phyloP scores from a whole-genome alignment of 2,329 filamentous ascomycete species.

The Curvularia lunata region DNA sequence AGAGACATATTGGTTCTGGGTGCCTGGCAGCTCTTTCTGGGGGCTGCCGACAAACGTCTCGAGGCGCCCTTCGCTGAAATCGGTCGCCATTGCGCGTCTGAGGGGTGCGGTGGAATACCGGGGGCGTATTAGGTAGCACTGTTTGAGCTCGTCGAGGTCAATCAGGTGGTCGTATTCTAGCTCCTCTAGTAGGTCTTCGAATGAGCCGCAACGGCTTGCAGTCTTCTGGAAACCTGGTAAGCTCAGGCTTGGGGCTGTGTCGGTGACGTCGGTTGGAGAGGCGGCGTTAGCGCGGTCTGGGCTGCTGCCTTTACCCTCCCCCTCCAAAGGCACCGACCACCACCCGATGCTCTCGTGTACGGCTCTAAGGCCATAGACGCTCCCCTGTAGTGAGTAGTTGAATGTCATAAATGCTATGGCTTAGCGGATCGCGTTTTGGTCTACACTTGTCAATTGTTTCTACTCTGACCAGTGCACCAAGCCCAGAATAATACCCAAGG shows the following conservation, averaged over 20 bases:
- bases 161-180: constrained; percentile 23
- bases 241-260: constrained; percentile 16
- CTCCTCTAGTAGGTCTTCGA: constrained; percentile 19
- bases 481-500: constrained; percentile 11
- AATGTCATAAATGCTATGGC: not conserved
- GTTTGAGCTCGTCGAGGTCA: constrained; percentile 18
- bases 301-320: constrained; percentile 3
- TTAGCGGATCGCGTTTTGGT: not conserved
- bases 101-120: constrained; percentile 17
- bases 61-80: constrained; percentile 68
- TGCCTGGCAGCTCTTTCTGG: constrained; percentile 94
- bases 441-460: constrained; percentile 5
- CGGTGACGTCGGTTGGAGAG: constrained; percentile 25
- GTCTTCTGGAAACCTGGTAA: constrained; percentile 14
- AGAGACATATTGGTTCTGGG: constrained; percentile 95
- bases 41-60: constrained; percentile 84
- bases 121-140: constrained; percentile 9
- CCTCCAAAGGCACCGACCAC: constrained; percentile 8
- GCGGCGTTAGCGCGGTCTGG: constrained; percentile 9
- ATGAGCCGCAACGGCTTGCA: constrained; percentile 2
- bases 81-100: constrained; percentile 40
- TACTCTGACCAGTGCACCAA: constrained; percentile 10
- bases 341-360: constrained; percentile 15
- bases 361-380: constrained; percentile 8
- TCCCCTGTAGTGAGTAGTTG: not conserved